phyloP scores from a whole-genome alignment of 805 yeast genomes.

The Myxozyma vanderwaltii region DNA sequence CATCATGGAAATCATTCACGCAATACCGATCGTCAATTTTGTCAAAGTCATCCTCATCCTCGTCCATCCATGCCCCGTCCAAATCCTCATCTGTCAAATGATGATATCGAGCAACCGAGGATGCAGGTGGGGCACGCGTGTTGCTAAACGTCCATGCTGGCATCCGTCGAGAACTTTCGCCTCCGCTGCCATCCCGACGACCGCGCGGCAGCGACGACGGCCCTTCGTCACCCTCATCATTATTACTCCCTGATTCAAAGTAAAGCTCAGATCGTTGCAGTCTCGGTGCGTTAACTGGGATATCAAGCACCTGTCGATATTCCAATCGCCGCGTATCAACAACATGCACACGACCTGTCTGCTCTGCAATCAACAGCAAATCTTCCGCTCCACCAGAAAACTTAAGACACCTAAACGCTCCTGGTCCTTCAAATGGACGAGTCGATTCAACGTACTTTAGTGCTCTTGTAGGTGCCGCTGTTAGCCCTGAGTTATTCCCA shows the following conservation, averaged over 20 bases:
- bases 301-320: slow-evolving; percentile 69
- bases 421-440: slow-evolving; percentile 49
- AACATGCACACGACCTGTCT: slow-evolving; percentile 82
- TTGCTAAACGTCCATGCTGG: not conserved
- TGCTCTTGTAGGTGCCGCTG: slow-evolving; percentile 30
- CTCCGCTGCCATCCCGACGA: not conserved
- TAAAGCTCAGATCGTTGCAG: not conserved
- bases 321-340: slow-evolving; percentile 73
- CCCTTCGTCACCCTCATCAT: not conserved
- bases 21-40: not conserved
- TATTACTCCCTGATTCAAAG: not conserved
- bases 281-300: slow-evolving; percentile 31
- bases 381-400: slow-evolving; percentile 72
- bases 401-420: slow-evolving; percentile 69
- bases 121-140: not conserved
- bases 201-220: not conserved
- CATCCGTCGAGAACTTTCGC: not conserved
- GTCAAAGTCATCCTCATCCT: not conserved
- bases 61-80: not conserved
- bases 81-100: not conserved
- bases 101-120: slow-evolving; percentile 1
- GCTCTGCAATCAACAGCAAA: slow-evolving; percentile 75
- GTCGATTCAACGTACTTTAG: slow-evolving; percentile 47
- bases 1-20: not conserved
- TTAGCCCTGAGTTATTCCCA: slow-evolving; percentile 27